Evolutionary conservation across 169 alveolate genomes (phyloP), one percentile per base, ranked within the genome.

Genomic region (Plasmodium sp.): DNA sequence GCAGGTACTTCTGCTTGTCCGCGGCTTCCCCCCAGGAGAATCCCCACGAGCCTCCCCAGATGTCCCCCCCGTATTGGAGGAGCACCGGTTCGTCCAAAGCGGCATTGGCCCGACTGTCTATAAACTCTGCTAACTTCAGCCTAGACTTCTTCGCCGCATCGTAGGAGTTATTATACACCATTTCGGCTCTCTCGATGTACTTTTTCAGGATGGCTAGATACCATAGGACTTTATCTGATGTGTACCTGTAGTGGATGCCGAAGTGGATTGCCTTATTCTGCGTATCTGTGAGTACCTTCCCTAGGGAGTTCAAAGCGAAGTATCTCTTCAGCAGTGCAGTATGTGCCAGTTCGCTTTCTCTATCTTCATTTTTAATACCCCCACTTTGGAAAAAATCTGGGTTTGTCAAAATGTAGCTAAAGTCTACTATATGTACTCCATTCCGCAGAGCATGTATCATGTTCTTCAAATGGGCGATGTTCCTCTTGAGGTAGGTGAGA

Each of bases 341-440:
- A 18, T 84, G 77, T 34, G 74, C 84, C 27, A 5, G 27, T 27
- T 12, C 56, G 31, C 27, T 16, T 72, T 84, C 33, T 41, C 27
- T 31, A 7, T 72, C 41, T 27, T 84, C 92, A 41, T 84, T 71
- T 67, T 67, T 84, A n/a, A 84, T 84, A 9, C 77, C 39, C 6
- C 56, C 34, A 10, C 34, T 72, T 71, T 36, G 16, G 33, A 84
- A 71, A 39, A 39, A 71, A 18, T 71, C 92, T n/a, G 58, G 84
- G 14, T 77, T 16, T 6, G 71, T 86, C n/a, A 86, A 16, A 22
- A 86, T 51, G 36, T 75, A 75, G n/a, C 84, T 86, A 18, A 86
- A 4, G 48, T 86, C 84, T 16, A 71, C 81, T 5, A 86, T 39
- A 18, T 27, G 39, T 31, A 9, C 27, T n/a, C 45, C 36, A 2